phyloP scores from a whole-genome alignment of 306 rosid genomes.

The Betula pendula region DNA sequence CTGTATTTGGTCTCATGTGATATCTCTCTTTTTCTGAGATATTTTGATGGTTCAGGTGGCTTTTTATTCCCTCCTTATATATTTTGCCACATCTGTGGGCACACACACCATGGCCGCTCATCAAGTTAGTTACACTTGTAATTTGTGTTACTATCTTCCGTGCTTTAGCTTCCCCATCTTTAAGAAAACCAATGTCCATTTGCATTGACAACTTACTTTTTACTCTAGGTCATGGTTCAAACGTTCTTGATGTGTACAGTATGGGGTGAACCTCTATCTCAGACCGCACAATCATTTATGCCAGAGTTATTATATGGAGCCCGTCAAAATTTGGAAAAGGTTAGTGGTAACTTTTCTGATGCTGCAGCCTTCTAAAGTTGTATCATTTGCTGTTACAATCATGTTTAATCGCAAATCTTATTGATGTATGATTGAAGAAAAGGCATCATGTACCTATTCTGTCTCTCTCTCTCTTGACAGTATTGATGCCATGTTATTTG shows the following conservation, averaged over 20 bases:
- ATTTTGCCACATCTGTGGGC: conserved; percentile 87
- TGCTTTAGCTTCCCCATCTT: conserved; percentile 25
- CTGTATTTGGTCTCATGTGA: conserved; percentile 8
- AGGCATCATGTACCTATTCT: no score
- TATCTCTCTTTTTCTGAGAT: background rate
- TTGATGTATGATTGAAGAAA: background rate
- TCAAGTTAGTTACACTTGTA: conserved; percentile 55
- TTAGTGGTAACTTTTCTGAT: conserved; percentile 34
- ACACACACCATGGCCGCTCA: conserved; percentile 90
- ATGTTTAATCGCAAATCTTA: background rate
- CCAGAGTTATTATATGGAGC: conserved; percentile 77
- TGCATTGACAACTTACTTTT: conserved; percentile 29
- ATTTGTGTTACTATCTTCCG: conserved; percentile 18
- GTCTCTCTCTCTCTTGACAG: background rate
- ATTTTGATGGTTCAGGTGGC: conserved; percentile 58
- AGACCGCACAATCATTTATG: conserved; percentile 96
- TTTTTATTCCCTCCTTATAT: conserved; percentile 72
- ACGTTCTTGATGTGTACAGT: conserved; percentile 73
- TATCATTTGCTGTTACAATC: background rate
- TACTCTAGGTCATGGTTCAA: conserved; percentile 86
- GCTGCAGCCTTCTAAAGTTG: background rate
- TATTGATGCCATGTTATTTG: background rate
- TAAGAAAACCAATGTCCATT: conserved; percentile 14
- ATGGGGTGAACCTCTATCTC: conserved; percentile 98
- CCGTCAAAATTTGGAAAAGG: conserved; percentile 68